phyloP scores from a whole-genome alignment of 495 filamentous ascomycete species.

The Penicillium simplicissimum region DNA sequence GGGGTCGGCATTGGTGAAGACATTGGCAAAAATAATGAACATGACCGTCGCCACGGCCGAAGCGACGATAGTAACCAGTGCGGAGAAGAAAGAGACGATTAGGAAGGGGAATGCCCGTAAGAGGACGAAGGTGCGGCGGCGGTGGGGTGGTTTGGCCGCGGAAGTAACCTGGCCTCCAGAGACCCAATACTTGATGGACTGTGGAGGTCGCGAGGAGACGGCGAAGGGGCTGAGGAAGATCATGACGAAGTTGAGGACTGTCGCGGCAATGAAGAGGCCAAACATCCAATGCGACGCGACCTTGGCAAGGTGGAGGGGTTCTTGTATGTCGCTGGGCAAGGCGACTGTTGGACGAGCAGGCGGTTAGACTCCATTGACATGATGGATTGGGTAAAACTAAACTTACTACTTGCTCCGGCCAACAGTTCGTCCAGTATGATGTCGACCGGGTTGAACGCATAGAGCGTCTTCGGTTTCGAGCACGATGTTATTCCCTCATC shows the following conservation, averaged over 20 bases:
- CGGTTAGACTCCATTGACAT: constrained; percentile 18
- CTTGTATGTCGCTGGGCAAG: constrained; percentile 68
- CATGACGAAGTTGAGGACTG: constrained; percentile 65
- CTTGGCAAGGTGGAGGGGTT: constrained; percentile 71
- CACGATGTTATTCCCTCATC: constrained; percentile 72
- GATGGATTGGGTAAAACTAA: background rate
- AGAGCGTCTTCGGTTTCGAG: constrained; percentile 64
- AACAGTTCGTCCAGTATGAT: constrained; percentile 77
- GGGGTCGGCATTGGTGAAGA: constrained; percentile 58
- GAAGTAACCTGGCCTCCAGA: constrained; percentile 16
- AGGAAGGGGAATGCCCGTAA: constrained; percentile 54
- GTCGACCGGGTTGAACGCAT: constrained; percentile 88
- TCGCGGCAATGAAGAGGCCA: constrained; percentile 73
- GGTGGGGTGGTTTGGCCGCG: constrained; percentile 33
- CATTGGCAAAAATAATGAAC: constrained; percentile 74
- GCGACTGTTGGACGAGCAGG: constrained; percentile 55
- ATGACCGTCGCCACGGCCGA: constrained; percentile 77
- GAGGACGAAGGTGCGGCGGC: constrained; percentile 48
- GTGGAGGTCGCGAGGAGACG: constrained; percentile 54
- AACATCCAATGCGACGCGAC: constrained; percentile 91
- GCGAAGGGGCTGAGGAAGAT: constrained; percentile 62
- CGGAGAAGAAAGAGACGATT: constrained; percentile 61
- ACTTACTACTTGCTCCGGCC: constrained; percentile 73
- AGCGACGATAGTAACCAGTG: constrained; percentile 67
- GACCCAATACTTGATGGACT: constrained; percentile 33